phyloP scores from a whole-genome alignment of 805 yeast genomes.

The Hanseniaspora meyeri region DNA sequence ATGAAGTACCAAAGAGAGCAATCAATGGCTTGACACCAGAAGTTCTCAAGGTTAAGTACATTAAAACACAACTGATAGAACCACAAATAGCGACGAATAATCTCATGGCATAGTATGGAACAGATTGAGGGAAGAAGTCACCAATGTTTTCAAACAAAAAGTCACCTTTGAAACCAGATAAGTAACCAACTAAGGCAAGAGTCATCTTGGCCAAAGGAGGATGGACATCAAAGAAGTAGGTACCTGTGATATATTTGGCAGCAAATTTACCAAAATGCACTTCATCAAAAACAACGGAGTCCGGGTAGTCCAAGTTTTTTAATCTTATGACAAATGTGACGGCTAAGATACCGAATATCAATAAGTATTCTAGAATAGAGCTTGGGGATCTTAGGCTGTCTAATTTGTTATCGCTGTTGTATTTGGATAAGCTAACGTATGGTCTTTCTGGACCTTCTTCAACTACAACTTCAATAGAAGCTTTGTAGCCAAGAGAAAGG shows the following conservation, averaged over 20 bases:
- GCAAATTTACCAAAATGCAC: conserved; percentile 97
- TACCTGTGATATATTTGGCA: conserved; percentile 55
- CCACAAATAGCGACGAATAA: conserved; percentile 57
- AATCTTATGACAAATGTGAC: conserved; percentile 51
- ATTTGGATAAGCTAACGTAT: conserved; percentile 38
- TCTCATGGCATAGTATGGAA: conserved; percentile 61
- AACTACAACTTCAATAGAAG: conserved; percentile 36
- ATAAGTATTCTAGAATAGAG: conserved; percentile 30
- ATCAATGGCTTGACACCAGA: conserved; percentile 60
- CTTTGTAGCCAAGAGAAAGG: conserved; percentile 20
- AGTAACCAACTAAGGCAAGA: conserved; percentile 53
- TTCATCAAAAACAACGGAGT: conserved; percentile 83
- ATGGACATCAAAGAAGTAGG: conserved; percentile 60
- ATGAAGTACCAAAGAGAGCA: conserved; percentile 43
- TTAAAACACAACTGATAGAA: conserved; percentile 49
- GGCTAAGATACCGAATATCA: conserved; percentile 35
- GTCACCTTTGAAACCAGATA: conserved; percentile 62
- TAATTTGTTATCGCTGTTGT: conserved; percentile 21
- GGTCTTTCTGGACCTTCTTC: conserved; percentile 43
- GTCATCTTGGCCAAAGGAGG: conserved; percentile 73
- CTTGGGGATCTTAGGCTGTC: conserved; percentile 32
- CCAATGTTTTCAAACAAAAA: conserved; percentile 60
- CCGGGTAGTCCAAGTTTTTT: conserved; percentile 49
- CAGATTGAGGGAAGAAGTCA: conserved; percentile 40
- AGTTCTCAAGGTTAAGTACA: conserved; percentile 55